Conservation (phyloP, 345 rosid species). For the Populus nigra region DNA sequence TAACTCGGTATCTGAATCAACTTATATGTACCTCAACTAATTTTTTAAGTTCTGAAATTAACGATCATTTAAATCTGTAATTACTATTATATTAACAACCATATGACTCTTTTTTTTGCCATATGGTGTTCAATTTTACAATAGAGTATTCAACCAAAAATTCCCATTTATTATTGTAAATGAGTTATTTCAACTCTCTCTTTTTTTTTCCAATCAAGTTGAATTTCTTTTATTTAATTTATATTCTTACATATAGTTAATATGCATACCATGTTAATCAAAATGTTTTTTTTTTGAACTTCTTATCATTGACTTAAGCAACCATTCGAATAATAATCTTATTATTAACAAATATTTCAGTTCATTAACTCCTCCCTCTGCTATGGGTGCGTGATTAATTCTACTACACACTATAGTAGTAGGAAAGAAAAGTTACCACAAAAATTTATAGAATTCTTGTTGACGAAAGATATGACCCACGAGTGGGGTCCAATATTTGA, state of each 20-base stretch:
- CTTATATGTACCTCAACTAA: too few relatives aligned
- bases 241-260: too few relatives aligned
- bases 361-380: not conserved
- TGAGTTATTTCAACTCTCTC: not conserved
- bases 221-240: too few relatives aligned
- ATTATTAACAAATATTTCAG: not conserved
- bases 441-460: constrained; percentile 1
- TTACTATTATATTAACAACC: too few relatives aligned
- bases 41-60: too few relatives aligned
- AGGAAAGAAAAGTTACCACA: not conserved
- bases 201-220: not conserved
- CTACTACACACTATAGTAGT: not conserved
- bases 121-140: too few relatives aligned
- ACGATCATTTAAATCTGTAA: too few relatives aligned
- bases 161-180: not conserved
- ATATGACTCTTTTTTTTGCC: not conserved
- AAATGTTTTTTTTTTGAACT: too few relatives aligned
- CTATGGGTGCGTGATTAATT: not conserved
- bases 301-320: not conserved
- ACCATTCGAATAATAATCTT: too few relatives aligned
- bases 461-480: constrained; percentile 10
- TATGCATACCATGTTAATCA: not conserved
- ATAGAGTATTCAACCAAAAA: not conserved
- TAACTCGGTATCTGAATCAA: too few relatives aligned
- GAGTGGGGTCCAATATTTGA: constrained; percentile 23